Evolutionary conservation across 2,329 filamentous ascomycete genomes (phyloP).

Genomic region (Apiospora pterosperma): DNA sequence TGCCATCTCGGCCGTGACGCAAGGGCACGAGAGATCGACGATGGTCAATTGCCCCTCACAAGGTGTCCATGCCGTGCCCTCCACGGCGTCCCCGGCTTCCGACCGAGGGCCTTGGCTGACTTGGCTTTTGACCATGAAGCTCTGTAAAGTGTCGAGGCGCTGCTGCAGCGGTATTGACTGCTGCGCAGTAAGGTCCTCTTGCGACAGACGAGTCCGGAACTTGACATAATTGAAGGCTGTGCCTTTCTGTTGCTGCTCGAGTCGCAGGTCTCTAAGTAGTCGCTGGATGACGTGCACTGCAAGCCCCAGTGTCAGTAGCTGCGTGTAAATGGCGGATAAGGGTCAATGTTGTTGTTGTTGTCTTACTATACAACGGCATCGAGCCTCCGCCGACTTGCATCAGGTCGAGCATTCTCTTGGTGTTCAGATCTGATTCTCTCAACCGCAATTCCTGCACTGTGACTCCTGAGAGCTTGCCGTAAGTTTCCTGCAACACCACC

Average conservation of each 20-base stretch:
- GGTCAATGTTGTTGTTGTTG: background rate
- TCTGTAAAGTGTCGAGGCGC: conserved; percentile 60
- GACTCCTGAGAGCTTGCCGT: conserved; percentile 39
- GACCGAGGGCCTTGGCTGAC: conserved; percentile 12
- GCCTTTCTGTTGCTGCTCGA: conserved; percentile 35
- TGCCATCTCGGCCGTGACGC: conserved; percentile 61
- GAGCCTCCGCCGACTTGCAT: conserved; percentile 44
- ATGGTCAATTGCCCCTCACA: conserved; percentile 53
- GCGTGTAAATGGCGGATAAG: background rate
- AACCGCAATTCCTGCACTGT: conserved; percentile 48
- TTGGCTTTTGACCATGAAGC: conserved; percentile 47
- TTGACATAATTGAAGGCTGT: conserved; percentile 44
- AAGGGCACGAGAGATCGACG: conserved; percentile 71
- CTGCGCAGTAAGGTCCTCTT: conserved; percentile 36
- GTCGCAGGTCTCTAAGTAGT: conserved; percentile 54
- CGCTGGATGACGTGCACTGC: conserved; percentile 48
- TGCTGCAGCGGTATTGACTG: conserved; percentile 56
- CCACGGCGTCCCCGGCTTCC: conserved; percentile 14
- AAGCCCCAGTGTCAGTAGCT: background rate
- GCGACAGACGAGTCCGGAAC: conserved; percentile 38
- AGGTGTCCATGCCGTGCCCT: conserved; percentile 18
- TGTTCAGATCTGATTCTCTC: conserved; percentile 43
- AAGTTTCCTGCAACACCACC: conserved; percentile 31
- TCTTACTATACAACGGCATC: conserved; percentile 48
- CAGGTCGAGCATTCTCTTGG: conserved; percentile 46